These are phyloP conservation scores for Globisporangium alternatum DNA, from an alignment of 352 stramenopile genomes.

Conservation along the genomic window DNA sequence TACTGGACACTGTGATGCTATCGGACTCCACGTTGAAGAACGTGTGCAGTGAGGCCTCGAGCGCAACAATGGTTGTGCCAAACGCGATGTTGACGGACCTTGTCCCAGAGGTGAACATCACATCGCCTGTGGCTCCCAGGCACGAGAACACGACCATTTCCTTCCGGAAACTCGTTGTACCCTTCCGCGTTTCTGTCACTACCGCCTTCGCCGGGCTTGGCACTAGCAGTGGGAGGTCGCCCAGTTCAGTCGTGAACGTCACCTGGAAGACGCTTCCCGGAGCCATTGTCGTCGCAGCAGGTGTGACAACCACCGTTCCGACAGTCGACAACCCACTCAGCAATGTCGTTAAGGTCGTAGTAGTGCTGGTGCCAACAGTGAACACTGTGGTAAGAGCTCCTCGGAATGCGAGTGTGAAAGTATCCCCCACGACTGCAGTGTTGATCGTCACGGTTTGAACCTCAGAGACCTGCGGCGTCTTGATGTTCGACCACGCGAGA, in stretches of 20 bases:
- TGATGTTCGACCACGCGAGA: constrained; percentile 53
- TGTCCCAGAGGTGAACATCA: constrained; percentile 33
- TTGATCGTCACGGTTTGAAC: constrained; percentile 48
- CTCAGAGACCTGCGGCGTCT: constrained; percentile 27
- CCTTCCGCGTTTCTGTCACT: constrained; percentile 27
- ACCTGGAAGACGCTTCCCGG: constrained; percentile 32
- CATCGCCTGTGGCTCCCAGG: constrained; percentile 24
- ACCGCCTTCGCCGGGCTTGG: constrained; percentile 20
- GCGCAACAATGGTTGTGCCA: constrained; percentile 25
- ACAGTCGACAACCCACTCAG: constrained; percentile 45
- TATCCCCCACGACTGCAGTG: constrained; percentile 12
- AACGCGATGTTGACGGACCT: constrained; percentile 16
- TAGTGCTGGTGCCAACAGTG: constrained; percentile 34
- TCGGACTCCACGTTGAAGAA: constrained; percentile 52
- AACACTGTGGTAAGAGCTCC: constrained; percentile 29
- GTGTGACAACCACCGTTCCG: constrained; percentile 40
- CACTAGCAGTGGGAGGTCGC: constrained; percentile 39
- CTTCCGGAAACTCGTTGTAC: constrained; percentile 63
- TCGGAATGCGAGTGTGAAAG: constrained; percentile 59
- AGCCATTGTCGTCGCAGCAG: constrained; percentile 20
- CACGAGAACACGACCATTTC: constrained; percentile 62
- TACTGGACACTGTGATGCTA: constrained; percentile 55
- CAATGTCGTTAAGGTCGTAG: constrained; percentile 23
- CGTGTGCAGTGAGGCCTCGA: constrained; percentile 38
- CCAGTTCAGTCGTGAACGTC: constrained; percentile 56